These are phyloP conservation scores for Juglanconis oblonga DNA, from an alignment of 2,329 filamentous ascomycete species.

Conservation along the genomic window DNA sequence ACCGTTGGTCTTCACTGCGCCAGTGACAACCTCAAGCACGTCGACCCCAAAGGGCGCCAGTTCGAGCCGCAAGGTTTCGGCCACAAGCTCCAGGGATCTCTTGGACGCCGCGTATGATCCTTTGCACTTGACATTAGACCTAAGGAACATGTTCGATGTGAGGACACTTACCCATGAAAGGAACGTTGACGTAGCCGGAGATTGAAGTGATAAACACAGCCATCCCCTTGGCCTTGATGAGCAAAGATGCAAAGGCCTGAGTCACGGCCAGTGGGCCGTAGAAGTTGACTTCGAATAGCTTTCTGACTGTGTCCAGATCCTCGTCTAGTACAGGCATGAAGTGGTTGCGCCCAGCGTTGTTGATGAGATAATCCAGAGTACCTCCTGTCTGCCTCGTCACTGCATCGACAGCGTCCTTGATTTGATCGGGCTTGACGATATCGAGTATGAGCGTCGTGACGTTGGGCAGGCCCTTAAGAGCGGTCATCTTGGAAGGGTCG, in stretches of 20 bases:
- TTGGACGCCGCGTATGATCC: slow-evolving; percentile 28
- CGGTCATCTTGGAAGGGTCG: slow-evolving; percentile 24
- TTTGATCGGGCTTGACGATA: slow-evolving; percentile 21
- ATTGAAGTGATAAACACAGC: slow-evolving; percentile 26
- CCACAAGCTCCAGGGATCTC: slow-evolving; percentile 24
- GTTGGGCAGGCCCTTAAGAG: slow-evolving; percentile 22
- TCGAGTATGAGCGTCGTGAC: slow-evolving; percentile 25
- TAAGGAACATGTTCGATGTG: no score
- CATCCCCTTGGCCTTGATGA: slow-evolving; percentile 28
- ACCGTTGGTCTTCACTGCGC: slow-evolving; percentile 22
- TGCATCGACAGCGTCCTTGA: slow-evolving; percentile 21
- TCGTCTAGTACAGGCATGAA: slow-evolving; percentile 27
- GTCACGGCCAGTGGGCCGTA: slow-evolving; percentile 27
- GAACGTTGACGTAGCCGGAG: slow-evolving; percentile 24
- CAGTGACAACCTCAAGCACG: slow-evolving; percentile 26
- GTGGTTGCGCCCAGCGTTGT: slow-evolving; percentile 27
- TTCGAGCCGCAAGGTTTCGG: slow-evolving; percentile 27
- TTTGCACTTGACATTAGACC: background rate
- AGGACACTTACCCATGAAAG: slow-evolving; percentile 23
- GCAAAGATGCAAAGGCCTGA: slow-evolving; percentile 26
- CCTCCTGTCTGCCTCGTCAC: slow-evolving; percentile 22
- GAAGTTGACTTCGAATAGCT: slow-evolving; percentile 30
- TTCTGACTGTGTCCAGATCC: slow-evolving; percentile 19
- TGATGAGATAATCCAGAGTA: slow-evolving; percentile 25
- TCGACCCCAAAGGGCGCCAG: slow-evolving; percentile 26